phyloP scores from a whole-genome alignment of 2,329 filamentous ascomycete species.

The Cytospora chrysosperma region DNA sequence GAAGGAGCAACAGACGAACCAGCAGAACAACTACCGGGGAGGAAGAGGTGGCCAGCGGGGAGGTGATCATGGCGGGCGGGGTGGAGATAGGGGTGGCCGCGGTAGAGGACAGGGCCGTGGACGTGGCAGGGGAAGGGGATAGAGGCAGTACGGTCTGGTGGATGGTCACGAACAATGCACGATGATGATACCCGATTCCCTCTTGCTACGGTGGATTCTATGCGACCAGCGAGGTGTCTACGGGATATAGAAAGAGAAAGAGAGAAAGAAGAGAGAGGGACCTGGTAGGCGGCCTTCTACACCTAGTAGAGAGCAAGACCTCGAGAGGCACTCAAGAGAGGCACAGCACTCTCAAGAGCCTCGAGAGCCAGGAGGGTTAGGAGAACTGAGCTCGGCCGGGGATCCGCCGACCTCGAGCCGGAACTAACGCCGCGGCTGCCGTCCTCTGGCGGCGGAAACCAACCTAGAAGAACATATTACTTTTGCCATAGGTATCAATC shows the following conservation, averaged over 20 bases:
- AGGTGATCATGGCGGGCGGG: conserved; percentile 58
- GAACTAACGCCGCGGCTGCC: not conserved
- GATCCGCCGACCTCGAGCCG: not conserved
- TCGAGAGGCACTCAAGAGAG: not conserved
- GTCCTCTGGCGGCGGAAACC: not conserved
- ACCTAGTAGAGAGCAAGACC: not conserved
- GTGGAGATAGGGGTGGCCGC: conserved; percentile 52
- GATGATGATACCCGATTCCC: conserved; percentile 16
- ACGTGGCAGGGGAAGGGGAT: conserved; percentile 32
- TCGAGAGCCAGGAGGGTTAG: not conserved
- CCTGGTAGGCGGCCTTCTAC: not conserved
- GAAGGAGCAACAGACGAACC: conserved; percentile 83
- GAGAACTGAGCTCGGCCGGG: not conserved
- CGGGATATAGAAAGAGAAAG: too few relatives aligned
- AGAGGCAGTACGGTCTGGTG: conserved; percentile 13
- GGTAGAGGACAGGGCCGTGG: conserved; percentile 42
- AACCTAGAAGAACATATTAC: not conserved
- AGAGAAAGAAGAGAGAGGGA: too few relatives aligned
- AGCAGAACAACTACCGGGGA: conserved; percentile 59
- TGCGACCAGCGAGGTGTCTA: not conserved
- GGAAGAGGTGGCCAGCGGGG: conserved; percentile 56
- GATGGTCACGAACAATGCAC: conserved; percentile 4
- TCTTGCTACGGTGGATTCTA: not conserved
- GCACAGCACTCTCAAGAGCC: too few relatives aligned
- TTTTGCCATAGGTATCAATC: not conserved